phyloP scores from a whole-genome alignment of 495 filamentous ascomycete species.

The Monascus purpureus region DNA sequence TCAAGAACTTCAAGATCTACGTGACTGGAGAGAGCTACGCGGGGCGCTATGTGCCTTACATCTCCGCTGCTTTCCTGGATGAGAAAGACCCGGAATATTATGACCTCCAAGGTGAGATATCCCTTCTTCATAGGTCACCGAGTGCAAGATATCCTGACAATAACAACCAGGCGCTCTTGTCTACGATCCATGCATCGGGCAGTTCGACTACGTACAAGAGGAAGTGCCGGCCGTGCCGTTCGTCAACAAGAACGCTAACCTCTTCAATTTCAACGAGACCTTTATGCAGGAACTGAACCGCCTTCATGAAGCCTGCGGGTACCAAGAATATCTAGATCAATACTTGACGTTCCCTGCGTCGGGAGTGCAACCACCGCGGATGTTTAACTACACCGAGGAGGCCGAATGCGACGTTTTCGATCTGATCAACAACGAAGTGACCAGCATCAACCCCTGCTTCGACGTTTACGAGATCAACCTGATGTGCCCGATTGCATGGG shows the following conservation, averaged over 20 bases:
- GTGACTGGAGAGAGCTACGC: constrained; percentile 50
- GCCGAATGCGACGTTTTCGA: constrained; percentile 39
- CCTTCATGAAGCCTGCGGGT: constrained; percentile 41
- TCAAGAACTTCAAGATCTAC: constrained; percentile 47
- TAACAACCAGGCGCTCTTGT: constrained; percentile 18
- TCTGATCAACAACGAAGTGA: constrained; percentile 29
- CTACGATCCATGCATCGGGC: constrained; percentile 30
- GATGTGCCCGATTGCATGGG: constrained; percentile 30
- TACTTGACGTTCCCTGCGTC: constrained; percentile 43
- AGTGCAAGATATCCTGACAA: background rate
- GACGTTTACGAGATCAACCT: constrained; percentile 42
- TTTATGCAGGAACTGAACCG: constrained; percentile 34
- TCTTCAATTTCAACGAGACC: constrained; percentile 43
- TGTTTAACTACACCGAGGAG: constrained; percentile 16
- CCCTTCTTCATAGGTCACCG: no score
- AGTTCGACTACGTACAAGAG: constrained; percentile 25
- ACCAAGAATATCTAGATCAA: constrained; percentile 38
- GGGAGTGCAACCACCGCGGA: constrained; percentile 22
- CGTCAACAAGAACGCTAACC: constrained; percentile 33
- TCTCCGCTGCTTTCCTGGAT: constrained; percentile 37
- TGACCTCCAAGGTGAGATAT: constrained; percentile 23
- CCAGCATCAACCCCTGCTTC: constrained; percentile 45
- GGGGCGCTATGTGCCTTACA: constrained; percentile 41
- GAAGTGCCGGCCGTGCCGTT: constrained; percentile 32
- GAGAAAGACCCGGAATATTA: constrained; percentile 34